Conservation (phyloP, 129 eudicot genomes). For the Lactuca sativa region DNA sequence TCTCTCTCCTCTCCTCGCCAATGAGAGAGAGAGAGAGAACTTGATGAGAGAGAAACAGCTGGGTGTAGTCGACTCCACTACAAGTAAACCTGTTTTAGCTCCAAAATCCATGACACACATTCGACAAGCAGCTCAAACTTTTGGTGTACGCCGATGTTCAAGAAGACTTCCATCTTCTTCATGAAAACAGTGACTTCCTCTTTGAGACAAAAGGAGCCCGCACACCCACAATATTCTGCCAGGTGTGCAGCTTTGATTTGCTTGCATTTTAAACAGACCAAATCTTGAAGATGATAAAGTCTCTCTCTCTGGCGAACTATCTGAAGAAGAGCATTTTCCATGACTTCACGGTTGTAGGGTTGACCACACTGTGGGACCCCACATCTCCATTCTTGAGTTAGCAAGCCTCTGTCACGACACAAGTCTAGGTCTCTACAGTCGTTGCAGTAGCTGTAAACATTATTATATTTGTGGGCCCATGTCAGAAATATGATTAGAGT, state of each 20-base stretch:
- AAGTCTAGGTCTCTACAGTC: constrained; percentile 92
- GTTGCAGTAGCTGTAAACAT: constrained; percentile 84
- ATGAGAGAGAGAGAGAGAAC: too few relatives aligned
- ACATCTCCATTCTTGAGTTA: constrained; percentile 88
- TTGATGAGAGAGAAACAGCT: too few relatives aligned
- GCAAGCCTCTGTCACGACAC: constrained; percentile 59
- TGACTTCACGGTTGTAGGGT: constrained; percentile 78
- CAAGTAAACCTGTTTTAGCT: constrained; percentile 30
- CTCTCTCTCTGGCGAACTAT: constrained; percentile 87
- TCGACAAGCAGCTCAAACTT: constrained; percentile 80
- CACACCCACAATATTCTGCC: constrained; percentile 82
- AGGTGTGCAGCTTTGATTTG: constrained; percentile 86
- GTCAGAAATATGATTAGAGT: too few relatives aligned
- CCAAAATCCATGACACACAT: constrained; percentile 88
- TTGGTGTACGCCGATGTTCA: constrained; percentile 66
- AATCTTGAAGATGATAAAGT: constrained; percentile 90
- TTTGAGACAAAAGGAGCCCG: constrained; percentile 77
- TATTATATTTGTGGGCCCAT: too few relatives aligned
- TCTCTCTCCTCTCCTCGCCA: too few relatives aligned
- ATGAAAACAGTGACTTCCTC: constrained; percentile 60
- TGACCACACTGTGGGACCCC: constrained; percentile 88
- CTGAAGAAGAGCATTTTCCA: constrained; percentile 89
- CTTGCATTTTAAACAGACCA: constrained; percentile 83
- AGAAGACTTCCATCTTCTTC: constrained; percentile 69
- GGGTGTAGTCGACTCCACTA: too few relatives aligned